These are phyloP conservation scores for Auricularia cornea DNA, from an alignment of 768 basidiomycete genomes.

Conservation along the genomic window DNA sequence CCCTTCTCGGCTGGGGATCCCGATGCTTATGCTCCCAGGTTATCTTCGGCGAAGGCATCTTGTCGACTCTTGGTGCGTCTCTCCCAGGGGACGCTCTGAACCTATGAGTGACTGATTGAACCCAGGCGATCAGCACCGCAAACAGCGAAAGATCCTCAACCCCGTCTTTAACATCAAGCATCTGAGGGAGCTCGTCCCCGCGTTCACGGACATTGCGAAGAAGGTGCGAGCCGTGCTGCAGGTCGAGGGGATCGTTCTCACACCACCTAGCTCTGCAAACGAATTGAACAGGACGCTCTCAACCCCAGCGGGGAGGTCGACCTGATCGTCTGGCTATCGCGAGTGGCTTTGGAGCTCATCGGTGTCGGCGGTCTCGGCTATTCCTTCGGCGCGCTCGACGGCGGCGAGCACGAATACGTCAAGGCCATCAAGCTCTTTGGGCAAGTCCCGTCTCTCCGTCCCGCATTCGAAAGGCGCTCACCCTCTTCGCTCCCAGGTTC, in stretches of 20 bases:
- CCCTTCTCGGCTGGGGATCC: no score
- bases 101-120: no score
- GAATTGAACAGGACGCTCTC: constrained; percentile 9
- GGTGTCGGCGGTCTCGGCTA: constrained; percentile 42
- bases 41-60: constrained; percentile 40
- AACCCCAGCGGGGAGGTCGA: constrained; percentile 22
- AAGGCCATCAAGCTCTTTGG: constrained; percentile 36
- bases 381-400: constrained; percentile 40
- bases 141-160: constrained; percentile 37
- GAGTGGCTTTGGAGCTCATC: constrained; percentile 40
- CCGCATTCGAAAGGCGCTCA: no score
- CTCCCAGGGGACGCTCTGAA: no score
- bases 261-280: background rate
- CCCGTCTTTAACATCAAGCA: constrained; percentile 41
- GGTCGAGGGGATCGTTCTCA: no score
- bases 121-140: constrained; percentile 35
- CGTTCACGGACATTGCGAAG: constrained; percentile 36
- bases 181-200: constrained; percentile 35
- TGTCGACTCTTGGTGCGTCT: no score
- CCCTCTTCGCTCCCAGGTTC: no score
- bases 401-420: constrained; percentile 34
- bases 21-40: no score
- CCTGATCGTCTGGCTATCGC: constrained; percentile 28
- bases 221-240: constrained; percentile 28
- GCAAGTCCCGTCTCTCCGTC: constrained; percentile 18